Evolutionary conservation across 352 stramenopile genomes (phyloP), one percentile per base, ranked within the genome.

Genomic region (Thraustochytrium striatum): DNA sequence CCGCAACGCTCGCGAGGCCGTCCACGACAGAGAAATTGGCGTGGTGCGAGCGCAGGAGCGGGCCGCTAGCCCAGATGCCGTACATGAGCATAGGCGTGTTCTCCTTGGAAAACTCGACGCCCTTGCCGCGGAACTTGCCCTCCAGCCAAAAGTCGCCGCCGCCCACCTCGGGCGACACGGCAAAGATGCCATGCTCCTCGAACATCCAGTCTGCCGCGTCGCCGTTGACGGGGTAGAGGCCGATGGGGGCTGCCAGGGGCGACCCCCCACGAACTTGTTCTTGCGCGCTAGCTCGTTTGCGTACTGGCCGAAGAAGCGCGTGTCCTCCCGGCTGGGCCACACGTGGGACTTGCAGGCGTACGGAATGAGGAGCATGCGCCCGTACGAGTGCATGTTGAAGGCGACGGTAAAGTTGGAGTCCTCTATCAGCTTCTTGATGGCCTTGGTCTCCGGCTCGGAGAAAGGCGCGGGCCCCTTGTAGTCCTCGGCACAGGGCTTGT

Each of bases 171-270:
- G 75, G 70, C 3, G 72, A 78, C 33, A 83, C 65, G 33, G 79
- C 79, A 7, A 53, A 73, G 28, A 83, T 79, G 30, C 75, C 75
- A 28, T 80, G 75, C 19, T 72, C 36, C 35, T 79, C 43, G 33
- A 39, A 83, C 79, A 83, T 83, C 44, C 69, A 83, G 62, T 83
- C 79, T 9, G 72, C 72, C 33, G 79, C 79, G 33, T 83, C 79
- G 9, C 79, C 79, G n/a, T 83, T 68, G 21, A 83, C 79, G 25
- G 72, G 21, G 38, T 83, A 83, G 28, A 79, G 61, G 47, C 35
- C 36, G 16, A 81, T 81, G 43, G 7, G 8, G 19, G n/a, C 3
- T 83, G 38, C 13, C 5, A 73, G 43, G 72, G 38, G 11, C 36
- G 30, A 7, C 65, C 72, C 9, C 25, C 58, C 8, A 19, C 16